These are phyloP conservation scores for Geum urbanum DNA, from an alignment of 306 rosid species.

Conservation along the genomic window DNA sequence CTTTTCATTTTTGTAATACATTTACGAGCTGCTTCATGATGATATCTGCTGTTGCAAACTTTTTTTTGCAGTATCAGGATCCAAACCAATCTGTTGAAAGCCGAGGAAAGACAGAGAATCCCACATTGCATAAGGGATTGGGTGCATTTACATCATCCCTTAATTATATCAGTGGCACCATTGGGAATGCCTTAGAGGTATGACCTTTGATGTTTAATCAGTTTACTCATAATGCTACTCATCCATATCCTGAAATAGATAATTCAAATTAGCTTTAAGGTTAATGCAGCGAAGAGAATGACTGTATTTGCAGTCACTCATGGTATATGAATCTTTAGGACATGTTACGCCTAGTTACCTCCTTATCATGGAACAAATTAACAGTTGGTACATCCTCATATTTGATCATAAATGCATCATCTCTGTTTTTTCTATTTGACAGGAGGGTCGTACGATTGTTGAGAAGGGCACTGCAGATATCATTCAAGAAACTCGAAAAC, in stretches of 20 bases:
- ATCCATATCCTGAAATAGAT: background rate
- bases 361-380: background rate
- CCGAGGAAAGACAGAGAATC: slow-evolving; percentile 53
- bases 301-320: background rate
- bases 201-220: slow-evolving; percentile 5
- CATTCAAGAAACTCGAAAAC: slow-evolving; percentile 91
- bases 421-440: slow-evolving; percentile 15
- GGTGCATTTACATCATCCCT: slow-evolving; percentile 81
- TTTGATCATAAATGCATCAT: slow-evolving; percentile 21
- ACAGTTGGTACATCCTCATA: background rate
- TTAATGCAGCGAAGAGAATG: background rate
- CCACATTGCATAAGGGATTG: slow-evolving; percentile 62
- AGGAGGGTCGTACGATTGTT: slow-evolving; percentile 77
- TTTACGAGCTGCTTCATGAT: slow-evolving; percentile 22
- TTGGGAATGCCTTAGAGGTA: slow-evolving; percentile 98
- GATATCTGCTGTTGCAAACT: slow-evolving; percentile 21
- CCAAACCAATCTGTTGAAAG: slow-evolving; percentile 44
- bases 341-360: background rate
- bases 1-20: background rate
- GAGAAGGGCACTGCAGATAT: slow-evolving; percentile 81
- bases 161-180: slow-evolving; percentile 71
- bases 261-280: background rate
- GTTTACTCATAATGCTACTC: background rate
- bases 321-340: slow-evolving; percentile 5
- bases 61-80: slow-evolving; percentile 44